Base-by-base conservation (phyloP, 2,329 filamentous ascomycete species). In the Sporothrix globosa region DNA sequence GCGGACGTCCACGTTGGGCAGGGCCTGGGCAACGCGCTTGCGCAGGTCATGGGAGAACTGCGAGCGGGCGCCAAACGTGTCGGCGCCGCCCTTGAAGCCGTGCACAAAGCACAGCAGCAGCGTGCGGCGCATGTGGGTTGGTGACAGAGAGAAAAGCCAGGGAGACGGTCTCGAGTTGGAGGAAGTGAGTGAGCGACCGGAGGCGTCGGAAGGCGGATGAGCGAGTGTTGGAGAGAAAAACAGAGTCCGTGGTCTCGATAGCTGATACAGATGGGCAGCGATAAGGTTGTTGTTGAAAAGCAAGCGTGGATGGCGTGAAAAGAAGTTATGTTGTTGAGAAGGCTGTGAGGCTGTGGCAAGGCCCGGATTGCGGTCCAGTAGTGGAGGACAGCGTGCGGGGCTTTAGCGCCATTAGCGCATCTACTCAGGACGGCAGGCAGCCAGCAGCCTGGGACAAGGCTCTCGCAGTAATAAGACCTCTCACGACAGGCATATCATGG, bases 21-120 rank as follows among this genome's bases (percentile, higher is more conserved):
- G 85, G 14, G 87, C 85, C 77, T 86, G 83, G 72, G 87, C 84
- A 17, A 95, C 82, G 46, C 90, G 83, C 24, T 85, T 83, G 67
- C 88, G 86, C 58, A 96, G 84, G 77, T 94, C 87, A 73, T 88
- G 85, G n/a, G 91, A 90, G 78, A 95, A 95, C 75, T 83, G 81
- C 74, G 86, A 85, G 71, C 83, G 80, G 68, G 85, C 82, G 67
- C 89, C 88, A 80, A 96, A 96, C 70, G 92, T 96, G 78, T 90
- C 84, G 75, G 94, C 91, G 79, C 86, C 90, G 76, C 92, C 92
- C 89, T 96, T 93, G 87, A 96, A 96, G 78, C 92, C 92, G 80
- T 96, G 92, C 72, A 96, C 92, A 79, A 96, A 96, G 77, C 91
- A 92, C 72, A 96, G 82, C 52, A 96, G 81, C 50, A 96, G 81